Evolutionary conservation across 2,329 filamentous ascomycete species (phyloP), one percentile per base, ranked within the genome.

Genomic region (Aspergillus bombycis): DNA sequence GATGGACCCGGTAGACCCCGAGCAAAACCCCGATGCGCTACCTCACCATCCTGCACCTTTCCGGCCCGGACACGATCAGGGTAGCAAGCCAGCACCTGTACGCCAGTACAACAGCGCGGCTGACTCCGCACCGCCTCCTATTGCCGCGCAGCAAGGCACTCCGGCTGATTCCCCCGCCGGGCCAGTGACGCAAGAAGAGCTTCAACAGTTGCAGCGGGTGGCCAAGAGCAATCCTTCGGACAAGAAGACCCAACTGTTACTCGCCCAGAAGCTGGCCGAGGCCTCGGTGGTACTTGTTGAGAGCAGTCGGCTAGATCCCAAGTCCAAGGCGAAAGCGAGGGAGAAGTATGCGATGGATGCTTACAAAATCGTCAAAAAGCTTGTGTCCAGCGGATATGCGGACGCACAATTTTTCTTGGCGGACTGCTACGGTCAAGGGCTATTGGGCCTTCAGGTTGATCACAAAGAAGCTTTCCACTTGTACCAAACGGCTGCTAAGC

Each of bases 401-500:
- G 93, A 96, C 10, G 94, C 94, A 34, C 96, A 97, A 88, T 99
- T 99, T 79, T 93, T 92, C 70, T 80, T 97, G 58, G 95, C 94
- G 23, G 95, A 98, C 76, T 93, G 91, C 74, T 89, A 95, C 70
- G 94, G 95, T 2, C 89, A 91, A 67, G 94, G 94, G 5, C 80
- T 87, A 10, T 86, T 98, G 26, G 93, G 94, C 6, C 81, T 92
- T 14, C 89, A 94, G 70, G 84, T 88, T 0, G 94, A 98, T 71
- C 88, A 91, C 58, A 97, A 96, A 73, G 94, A 98, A 80, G 95
- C 95, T 0, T 99, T 97, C 76, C 89, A 88, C 2, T 83, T 98
- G 11, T 99, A 99, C 72, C 94, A 97, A 78, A 93, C 93, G 11
- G 93, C 94, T 2, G 95, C 95, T 0, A 99, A 98, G 80, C 81